These are phyloP conservation scores for Leccinum arenicola DNA, from an alignment of 768 basidiomycete genomes.

Conservation along the genomic window DNA sequence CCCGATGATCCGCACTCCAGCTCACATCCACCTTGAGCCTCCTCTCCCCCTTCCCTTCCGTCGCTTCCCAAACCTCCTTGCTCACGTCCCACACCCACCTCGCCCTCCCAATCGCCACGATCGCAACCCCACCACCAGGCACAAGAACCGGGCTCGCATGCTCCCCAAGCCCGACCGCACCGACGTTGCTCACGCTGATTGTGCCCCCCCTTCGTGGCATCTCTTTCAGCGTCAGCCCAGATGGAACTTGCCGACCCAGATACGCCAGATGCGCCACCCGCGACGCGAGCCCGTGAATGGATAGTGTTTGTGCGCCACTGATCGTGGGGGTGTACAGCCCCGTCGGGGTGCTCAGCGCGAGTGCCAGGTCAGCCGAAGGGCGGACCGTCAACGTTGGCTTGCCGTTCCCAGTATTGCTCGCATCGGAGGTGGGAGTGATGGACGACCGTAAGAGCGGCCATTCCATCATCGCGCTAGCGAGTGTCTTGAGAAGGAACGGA, in stretches of 20 bases:
- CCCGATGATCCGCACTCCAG: constrained; percentile 85
- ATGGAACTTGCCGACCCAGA: constrained; percentile 66
- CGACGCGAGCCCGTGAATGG: constrained; percentile 60
- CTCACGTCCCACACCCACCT: constrained; percentile 76
- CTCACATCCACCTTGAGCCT: constrained; percentile 63
- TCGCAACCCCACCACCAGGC: constrained; percentile 81
- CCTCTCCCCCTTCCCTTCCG: constrained; percentile 39
- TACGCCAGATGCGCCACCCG: constrained; percentile 57
- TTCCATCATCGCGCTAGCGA: constrained; percentile 74
- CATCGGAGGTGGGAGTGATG: constrained; percentile 46
- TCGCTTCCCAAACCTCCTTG: constrained; percentile 32
- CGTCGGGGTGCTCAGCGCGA: constrained; percentile 78
- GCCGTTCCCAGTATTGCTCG: constrained; percentile 2
- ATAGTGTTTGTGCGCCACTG: constrained; percentile 47
- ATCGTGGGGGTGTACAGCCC: constrained; percentile 84
- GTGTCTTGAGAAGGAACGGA: constrained; percentile 79
- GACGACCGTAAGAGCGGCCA: constrained; percentile 84
- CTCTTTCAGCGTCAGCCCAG: constrained; percentile 59
- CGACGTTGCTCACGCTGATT: constrained; percentile 78
- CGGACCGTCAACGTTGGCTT: constrained; percentile 75
- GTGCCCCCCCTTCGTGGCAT: constrained; percentile 79
- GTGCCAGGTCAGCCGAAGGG: constrained; percentile 67
- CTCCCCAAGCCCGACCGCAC: constrained; percentile 72
- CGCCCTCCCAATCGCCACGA: constrained; percentile 77
- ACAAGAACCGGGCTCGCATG: constrained; percentile 74